Conservation (phyloP, 2,329 filamentous ascomycete species). For the Aspergillus ochraceoroseus region DNA sequence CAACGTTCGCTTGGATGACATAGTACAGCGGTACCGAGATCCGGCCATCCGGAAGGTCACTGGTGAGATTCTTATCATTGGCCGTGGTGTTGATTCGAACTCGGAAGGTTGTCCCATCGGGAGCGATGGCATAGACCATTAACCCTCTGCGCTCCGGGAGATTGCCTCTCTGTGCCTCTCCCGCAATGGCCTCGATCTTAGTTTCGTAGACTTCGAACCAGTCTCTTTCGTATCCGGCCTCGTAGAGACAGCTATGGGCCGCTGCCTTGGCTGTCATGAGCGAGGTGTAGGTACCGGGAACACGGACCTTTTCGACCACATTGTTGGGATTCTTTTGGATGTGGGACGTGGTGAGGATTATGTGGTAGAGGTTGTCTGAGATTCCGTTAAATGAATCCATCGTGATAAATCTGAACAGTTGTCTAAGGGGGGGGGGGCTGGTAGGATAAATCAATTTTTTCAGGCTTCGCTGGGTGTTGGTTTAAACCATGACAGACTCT, state of each 20-base stretch:
- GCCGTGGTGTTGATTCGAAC: conserved; percentile 25
- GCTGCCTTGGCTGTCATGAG: conserved; percentile 23
- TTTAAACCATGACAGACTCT: too few species aligned
- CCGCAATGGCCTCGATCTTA: conserved; percentile 16
- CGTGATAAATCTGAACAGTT: too few species aligned
- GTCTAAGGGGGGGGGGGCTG: too few species aligned
- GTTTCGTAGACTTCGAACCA: conserved; percentile 27
- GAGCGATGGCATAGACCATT: conserved; percentile 22
- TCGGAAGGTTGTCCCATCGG: conserved; percentile 26
- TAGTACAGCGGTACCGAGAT: conserved; percentile 26
- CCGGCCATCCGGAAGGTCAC: conserved; percentile 22
- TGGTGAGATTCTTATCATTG: conserved; percentile 16
- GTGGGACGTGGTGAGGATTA: conserved; percentile 24
- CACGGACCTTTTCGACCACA: conserved; percentile 25
- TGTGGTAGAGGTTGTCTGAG: conserved; percentile 21
- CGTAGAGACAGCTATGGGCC: conserved; percentile 28
- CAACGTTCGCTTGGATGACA: conserved; percentile 25
- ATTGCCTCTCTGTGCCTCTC: neutral
- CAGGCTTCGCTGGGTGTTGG: too few species aligned
- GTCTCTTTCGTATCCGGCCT: conserved; percentile 29
- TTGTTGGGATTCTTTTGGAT: conserved; percentile 24
- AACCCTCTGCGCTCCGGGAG: conserved; percentile 15
- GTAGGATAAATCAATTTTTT: too few species aligned
- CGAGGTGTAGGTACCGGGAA: conserved; percentile 25
- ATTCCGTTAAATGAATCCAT: neutral